Percentiles rank a stretch among this genome's conserved stretches.
These are phyloP conservation scores for Amoebophrya sp. DNA, from an alignment of 169 alveolate genomes.

Conservation along the genomic window DNA sequence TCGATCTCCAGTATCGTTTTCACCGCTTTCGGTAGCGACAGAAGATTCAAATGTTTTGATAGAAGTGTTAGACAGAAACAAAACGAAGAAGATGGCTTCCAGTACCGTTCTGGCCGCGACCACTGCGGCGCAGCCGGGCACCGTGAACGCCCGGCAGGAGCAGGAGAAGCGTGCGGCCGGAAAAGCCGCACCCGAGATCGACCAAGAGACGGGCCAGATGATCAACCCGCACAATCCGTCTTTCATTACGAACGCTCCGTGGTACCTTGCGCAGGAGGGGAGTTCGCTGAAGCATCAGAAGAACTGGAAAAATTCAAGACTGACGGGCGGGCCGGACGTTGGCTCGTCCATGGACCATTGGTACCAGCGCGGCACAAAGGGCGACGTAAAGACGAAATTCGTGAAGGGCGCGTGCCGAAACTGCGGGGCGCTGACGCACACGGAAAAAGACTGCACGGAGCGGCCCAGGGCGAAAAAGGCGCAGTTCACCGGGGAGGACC, in stretches of 20 bases:
- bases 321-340: neutral
- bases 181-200: no score
- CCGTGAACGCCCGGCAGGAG: no score
- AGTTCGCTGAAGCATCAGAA: slow-evolving; percentile 29
- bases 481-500: slow-evolving; percentile 67
- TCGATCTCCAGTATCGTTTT: no score
- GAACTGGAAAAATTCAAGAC: slow-evolving; percentile 26
- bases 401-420: slow-evolving; percentile 84
- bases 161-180: no score
- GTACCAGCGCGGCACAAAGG: slow-evolving; percentile 27
- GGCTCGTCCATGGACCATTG: neutral
- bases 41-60: no score
- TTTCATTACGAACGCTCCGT: slow-evolving; percentile 34
- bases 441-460: slow-evolving; percentile 86
- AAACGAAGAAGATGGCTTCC: no score
- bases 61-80: no score
- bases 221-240: slow-evolving; percentile 21
- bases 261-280: slow-evolving; percentile 37
- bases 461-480: slow-evolving; percentile 94
- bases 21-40: no score
- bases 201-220: no score
- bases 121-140: no score
- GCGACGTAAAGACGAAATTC: slow-evolving; percentile 29
- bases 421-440: slow-evolving; percentile 98
- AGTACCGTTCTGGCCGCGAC: no score